phyloP scores from a whole-genome alignment of 176 grass and related monocot genomes.

The Saccharum spontaneum region DNA sequence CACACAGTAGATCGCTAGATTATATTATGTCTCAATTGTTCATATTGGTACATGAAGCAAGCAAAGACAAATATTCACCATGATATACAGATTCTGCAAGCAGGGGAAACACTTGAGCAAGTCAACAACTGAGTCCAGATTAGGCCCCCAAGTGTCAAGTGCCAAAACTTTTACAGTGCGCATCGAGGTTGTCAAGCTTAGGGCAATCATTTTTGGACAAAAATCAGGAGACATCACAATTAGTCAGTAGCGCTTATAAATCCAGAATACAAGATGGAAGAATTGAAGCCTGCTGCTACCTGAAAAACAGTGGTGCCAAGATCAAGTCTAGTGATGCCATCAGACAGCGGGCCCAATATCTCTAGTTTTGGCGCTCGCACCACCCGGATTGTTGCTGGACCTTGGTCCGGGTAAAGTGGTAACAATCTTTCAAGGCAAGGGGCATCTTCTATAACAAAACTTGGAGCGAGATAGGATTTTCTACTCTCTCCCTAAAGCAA shows the following conservation, averaged over 20 bases:
- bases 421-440: slow-evolving; percentile 3
- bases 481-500: too few species aligned
- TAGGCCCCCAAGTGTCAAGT: neutral
- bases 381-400: neutral
- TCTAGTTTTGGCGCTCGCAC: neutral
- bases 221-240: neutral
- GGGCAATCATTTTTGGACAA: neutral
- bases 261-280: neutral
- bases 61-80: neutral
- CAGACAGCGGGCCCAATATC: neutral
- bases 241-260: neutral
- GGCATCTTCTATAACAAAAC: neutral
- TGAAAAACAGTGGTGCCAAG: slow-evolving; percentile 4
- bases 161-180: slow-evolving; percentile 20
- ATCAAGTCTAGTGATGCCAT: neutral
- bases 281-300: neutral
- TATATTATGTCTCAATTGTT: neutral
- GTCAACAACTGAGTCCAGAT: slow-evolving; percentile 8
- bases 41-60: neutral
- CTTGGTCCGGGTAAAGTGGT: neutral
- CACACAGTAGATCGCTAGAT: neutral
- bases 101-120: slow-evolving; percentile 25
- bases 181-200: neutral
- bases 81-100: slow-evolving; percentile 5
- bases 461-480: neutral